Conservation (phyloP, 768 basidiomycete genomes). For the Cystofilobasidium ferigula region DNA sequence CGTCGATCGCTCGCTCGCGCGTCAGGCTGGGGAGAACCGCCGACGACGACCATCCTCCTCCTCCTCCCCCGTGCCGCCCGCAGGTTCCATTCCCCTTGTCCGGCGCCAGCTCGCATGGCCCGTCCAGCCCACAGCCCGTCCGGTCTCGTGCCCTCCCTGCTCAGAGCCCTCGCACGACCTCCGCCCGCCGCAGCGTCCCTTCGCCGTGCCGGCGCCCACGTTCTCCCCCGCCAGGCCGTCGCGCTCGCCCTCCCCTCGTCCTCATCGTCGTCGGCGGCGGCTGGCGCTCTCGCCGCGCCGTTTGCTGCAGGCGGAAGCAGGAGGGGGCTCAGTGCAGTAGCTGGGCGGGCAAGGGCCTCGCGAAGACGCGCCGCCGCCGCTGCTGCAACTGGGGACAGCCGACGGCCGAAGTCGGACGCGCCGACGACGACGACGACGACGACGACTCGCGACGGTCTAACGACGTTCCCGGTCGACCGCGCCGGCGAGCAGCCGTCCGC, state of each 20-base stretch:
- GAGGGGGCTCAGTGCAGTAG: background rate
- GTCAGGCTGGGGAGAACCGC: too few relatives aligned
- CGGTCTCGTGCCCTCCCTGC: too few relatives aligned
- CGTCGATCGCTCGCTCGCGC: too few relatives aligned
- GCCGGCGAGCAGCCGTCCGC: background rate
- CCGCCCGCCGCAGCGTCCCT: background rate
- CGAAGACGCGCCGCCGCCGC: background rate
- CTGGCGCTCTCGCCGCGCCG: too few relatives aligned
- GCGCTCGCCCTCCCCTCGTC: background rate
- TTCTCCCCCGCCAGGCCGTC: background rate
- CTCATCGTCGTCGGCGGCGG: background rate
- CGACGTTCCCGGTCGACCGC: background rate
- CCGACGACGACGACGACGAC: background rate
- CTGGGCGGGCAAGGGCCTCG: background rate
- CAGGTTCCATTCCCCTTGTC: too few relatives aligned
- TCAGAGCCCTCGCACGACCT: too few relatives aligned
- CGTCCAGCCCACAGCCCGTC: too few relatives aligned
- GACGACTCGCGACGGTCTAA: background rate
- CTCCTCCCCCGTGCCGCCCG: too few relatives aligned
- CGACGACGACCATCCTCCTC: too few relatives aligned
- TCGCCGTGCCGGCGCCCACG: background rate
- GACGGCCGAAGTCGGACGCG: background rate
- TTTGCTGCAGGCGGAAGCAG: too few relatives aligned
- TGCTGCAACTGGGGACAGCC: background rate
- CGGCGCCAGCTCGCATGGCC: too few relatives aligned